Evolutionary conservation across 179 eudicot species (phyloP).

Genomic region (Sideroxylon spinosum): DNA sequence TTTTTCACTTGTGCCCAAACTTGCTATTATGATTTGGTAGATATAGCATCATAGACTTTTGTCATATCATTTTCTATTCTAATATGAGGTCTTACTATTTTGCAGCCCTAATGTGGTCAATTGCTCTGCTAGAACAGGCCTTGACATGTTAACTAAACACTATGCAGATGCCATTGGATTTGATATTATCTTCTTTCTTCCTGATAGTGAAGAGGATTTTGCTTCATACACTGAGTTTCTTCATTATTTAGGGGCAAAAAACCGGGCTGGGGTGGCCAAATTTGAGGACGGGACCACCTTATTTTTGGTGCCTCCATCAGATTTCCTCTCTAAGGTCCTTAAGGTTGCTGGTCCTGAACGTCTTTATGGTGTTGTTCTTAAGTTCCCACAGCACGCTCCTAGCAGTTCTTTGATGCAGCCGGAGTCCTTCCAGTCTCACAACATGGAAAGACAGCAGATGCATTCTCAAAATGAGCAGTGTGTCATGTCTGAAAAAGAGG

Average conservation of each 20-base stretch:
- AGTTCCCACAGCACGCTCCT: conserved; percentile 50
- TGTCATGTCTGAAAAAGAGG: conserved; percentile 34
- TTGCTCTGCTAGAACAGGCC: conserved; percentile 92
- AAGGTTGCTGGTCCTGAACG: conserved; percentile 81
- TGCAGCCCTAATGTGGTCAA: conserved; percentile 86
- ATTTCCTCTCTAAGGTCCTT: conserved; percentile 66
- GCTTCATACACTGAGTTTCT: conserved; percentile 93
- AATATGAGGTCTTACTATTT: conserved; percentile 11
- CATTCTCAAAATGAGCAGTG: conserved; percentile 41
- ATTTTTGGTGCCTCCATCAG: conserved; percentile 96
- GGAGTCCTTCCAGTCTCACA: conserved; percentile 33
- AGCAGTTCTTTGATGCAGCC: conserved; percentile 35
- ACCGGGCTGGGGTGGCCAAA: conserved; percentile 94
- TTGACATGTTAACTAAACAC: conserved; percentile 81
- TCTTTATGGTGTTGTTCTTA: conserved; percentile 90
- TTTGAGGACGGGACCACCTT: conserved; percentile 93
- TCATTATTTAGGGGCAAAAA: conserved; percentile 64
- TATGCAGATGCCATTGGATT: conserved; percentile 79
- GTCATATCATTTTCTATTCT: conserved; percentile 8
- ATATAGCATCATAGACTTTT: neutral
- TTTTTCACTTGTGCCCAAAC: neutral
- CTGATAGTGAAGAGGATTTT: conserved; percentile 93
- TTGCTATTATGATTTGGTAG: neutral
- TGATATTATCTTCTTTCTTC: conserved; percentile 72
- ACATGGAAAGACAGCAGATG: conserved; percentile 33